Base-by-base conservation (phyloP, 1,284 basidiomycete genomes). In the Apiotrichum porosum region DNA sequence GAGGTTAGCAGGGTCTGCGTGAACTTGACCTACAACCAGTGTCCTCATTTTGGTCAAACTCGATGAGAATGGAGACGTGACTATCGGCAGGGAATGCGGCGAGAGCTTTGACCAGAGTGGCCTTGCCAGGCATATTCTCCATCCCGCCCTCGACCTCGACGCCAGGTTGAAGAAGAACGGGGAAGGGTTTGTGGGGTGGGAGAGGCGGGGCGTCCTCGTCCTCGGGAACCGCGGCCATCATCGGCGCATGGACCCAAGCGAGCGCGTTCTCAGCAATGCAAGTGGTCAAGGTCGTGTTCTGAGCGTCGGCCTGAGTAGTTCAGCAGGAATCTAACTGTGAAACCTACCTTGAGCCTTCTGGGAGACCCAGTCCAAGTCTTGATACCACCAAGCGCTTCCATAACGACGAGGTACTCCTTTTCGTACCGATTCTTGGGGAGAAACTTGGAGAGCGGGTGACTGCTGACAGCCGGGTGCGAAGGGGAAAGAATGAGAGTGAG, bases 401-500 rank as follows among this genome's bases (percentile, higher is more conserved):
- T 42, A 1, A 53, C 54, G 2, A 42, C 28, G n/a, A 57, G 37
- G 32, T 67, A 66, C 36, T 63, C 62, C 10, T 48, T 30, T 13
- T 51, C 52, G 38, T 60, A 57, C 2, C 37, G 44, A 30, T 64
- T 58, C 34, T 54, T 47, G 6, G 61, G 61, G 9, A 61, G 44
- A 0, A 56, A 50, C 12, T 34, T 33, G 19, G 35, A 39, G 4
- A 28, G 23, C 1, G 46, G 23, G 33, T 65, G 63, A 2, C 32
- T 19, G 12, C 23, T 21, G 30, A 69, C 50, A 1, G 53, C 40
- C 0, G 65, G 62, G 44, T 66, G 65, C 15, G 58, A 42, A 2
- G 62, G 60, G 3, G 67, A 56, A 9, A 69, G 54, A 10, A 57
- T 51, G 6, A 69, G 48, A 0, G 62, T 65, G 21, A 69, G 37